Evolutionary conservation across 192 early-diverging fungal species (phyloP).

Genomic region (Fimicolochytrium jonesii): DNA sequence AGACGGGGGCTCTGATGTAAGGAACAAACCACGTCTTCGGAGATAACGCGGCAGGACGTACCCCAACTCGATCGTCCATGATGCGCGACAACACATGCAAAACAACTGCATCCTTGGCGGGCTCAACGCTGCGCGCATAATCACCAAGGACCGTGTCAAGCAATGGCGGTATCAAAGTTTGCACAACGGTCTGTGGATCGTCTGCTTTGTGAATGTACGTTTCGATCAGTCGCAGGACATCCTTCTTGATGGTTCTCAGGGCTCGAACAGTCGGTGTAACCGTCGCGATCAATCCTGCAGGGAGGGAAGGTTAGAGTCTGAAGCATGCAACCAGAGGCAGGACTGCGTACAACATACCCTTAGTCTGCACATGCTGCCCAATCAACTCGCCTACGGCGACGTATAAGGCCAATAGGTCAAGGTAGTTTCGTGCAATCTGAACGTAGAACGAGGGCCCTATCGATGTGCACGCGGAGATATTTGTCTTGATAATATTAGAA

Average conservation of each 20-base stretch:
- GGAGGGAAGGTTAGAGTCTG: too few relatives aligned
- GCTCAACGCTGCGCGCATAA: slow-evolving; percentile 83
- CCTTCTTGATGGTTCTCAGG: slow-evolving; percentile 95
- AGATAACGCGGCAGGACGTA: too few relatives aligned
- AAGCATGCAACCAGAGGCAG: too few relatives aligned
- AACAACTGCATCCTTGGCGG: slow-evolving; percentile 92
- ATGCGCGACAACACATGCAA: too few relatives aligned
- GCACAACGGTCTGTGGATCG: slow-evolving; percentile 71
- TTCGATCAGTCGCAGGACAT: slow-evolving; percentile 89
- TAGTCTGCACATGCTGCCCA: background rate
- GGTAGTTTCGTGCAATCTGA: slow-evolving; percentile 86
- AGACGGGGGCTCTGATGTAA: too few relatives aligned
- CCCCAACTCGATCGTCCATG: too few relatives aligned
- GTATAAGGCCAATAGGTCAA: slow-evolving; percentile 89
- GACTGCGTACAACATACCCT: too few relatives aligned
- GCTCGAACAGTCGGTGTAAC: slow-evolving; percentile 86
- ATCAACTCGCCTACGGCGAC: slow-evolving; percentile 82
- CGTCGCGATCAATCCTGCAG: slow-evolving; percentile 78
- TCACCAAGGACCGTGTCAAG: slow-evolving; percentile 87
- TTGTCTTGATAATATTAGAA: slow-evolving; percentile 91
- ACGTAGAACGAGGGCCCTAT: slow-evolving; percentile 83
- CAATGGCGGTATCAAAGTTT: slow-evolving; percentile 86
- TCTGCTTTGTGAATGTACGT: slow-evolving; percentile 85
- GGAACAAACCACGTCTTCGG: too few relatives aligned
- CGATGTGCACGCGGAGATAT: slow-evolving; percentile 85